These are phyloP conservation scores for Coemansia reversa DNA, from an alignment of 192 early-diverging fungal species.

Conservation along the genomic window DNA sequence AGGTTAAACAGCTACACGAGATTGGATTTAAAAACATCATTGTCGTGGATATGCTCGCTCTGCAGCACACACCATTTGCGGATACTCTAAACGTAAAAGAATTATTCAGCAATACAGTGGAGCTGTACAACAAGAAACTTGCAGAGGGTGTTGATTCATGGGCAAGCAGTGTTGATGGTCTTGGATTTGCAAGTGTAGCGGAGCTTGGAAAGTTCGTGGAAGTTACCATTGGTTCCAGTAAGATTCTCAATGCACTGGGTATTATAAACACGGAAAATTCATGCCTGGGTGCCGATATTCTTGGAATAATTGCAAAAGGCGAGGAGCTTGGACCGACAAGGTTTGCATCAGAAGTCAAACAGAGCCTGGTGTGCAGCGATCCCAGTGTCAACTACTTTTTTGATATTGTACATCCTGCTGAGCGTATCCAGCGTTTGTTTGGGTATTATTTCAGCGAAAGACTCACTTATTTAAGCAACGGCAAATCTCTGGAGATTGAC, in stretches of 20 bases:
- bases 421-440: slow-evolving; percentile 30
- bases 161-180: not conserved
- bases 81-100: not conserved
- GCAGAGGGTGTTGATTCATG: not conserved
- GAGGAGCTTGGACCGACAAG: not conserved
- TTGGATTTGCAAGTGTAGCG: not conserved
- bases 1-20: slow-evolving; percentile 17
- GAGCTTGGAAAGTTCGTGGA: slow-evolving; percentile 13
- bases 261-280: slow-evolving; percentile 9
- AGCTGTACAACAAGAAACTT: slow-evolving; percentile 10
- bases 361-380: not conserved
- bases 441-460: slow-evolving; percentile 13
- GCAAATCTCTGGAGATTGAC: not conserved
- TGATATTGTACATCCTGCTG: slow-evolving; percentile 23
- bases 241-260: slow-evolving; percentile 17
- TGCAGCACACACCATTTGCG: slow-evolving; percentile 25
- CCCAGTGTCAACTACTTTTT: slow-evolving; percentile 20
- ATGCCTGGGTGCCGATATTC: not conserved
- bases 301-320: not conserved
- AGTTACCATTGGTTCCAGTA: slow-evolving; percentile 5
- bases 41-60: slow-evolving; percentile 19
- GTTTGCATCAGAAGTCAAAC: not conserved
- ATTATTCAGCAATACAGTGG: not conserved
- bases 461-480: not conserved
- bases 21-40: slow-evolving; percentile 26